Evolutionary conservation across 169 alveolate species (phyloP).

Genomic region (Cryptosporidium sp.): DNA sequence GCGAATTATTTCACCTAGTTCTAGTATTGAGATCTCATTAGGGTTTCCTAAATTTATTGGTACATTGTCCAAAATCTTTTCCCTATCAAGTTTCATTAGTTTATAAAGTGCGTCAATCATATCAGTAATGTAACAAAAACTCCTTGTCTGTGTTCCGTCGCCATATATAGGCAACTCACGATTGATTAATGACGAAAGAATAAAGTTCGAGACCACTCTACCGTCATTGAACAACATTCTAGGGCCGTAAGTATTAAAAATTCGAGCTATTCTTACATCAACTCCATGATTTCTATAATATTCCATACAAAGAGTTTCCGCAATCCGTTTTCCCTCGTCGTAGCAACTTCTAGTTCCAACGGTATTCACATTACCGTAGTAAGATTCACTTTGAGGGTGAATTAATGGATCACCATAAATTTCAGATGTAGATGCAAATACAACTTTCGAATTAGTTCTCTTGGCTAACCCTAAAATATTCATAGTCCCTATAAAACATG

Average conservation of each 20-base stretch:
- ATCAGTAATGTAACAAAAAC: slow-evolving; percentile 85
- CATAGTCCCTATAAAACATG: slow-evolving; percentile 82
- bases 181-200: slow-evolving; percentile 79
- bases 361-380: slow-evolving; percentile 84
- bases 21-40: slow-evolving; percentile 82
- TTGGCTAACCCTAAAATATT: slow-evolving; percentile 81
- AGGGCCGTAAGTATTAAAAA: slow-evolving; percentile 85
- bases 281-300: slow-evolving; percentile 79
- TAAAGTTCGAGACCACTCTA: slow-evolving; percentile 84
- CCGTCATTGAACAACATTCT: slow-evolving; percentile 83
- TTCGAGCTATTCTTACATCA: slow-evolving; percentile 82
- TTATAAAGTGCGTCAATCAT: slow-evolving; percentile 82
- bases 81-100: slow-evolving; percentile 78
- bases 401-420: slow-evolving; percentile 84
- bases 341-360: slow-evolving; percentile 84
- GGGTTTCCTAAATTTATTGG: slow-evolving; percentile 87
- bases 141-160: slow-evolving; percentile 85
- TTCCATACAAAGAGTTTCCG: slow-evolving; percentile 83
- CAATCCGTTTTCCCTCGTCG: slow-evolving; percentile 85
- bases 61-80: slow-evolving; percentile 53
- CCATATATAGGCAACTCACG: slow-evolving; percentile 83
- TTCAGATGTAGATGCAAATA: slow-evolving; percentile 83
- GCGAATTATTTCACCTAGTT: slow-evolving; percentile 81
- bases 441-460: slow-evolving; percentile 79
- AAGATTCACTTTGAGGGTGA: slow-evolving; percentile 83